Evolutionary conservation across 2,329 filamentous ascomycete genomes (phyloP), one percentile per base, ranked within the genome.

Genomic region (Alternaria rosae): DNA sequence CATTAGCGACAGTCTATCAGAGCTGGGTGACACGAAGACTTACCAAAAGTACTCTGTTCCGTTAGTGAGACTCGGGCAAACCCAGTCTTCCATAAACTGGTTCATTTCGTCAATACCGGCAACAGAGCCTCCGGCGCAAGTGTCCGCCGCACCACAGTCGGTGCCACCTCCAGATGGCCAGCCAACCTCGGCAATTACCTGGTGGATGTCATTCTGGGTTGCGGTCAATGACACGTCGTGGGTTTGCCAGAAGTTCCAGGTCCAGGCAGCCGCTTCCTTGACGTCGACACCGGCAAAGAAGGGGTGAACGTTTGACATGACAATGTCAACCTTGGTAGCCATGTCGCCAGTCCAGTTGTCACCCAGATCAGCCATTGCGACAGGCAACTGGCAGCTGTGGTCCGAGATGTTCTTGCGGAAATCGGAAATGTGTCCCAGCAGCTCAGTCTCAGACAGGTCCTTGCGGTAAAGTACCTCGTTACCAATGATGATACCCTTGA

Each of bases 251-350:
- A 97, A 98, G 15, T 80, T 80, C 81, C 85, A 92, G 0, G 94
- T 97, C 94, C 94, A 98, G 8, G 77, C 81, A 0, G 93, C 90
- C 0, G 93, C 92, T 1, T 86, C 77, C 3, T 87, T 82, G 3
- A 89, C 90, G 0, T 86, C 82, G 12, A 92, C 88, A 48, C 94
- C 94, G 0, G 90, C 91, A 76, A 98, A 98, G 85, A 98, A 97
- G 0, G 95, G 94, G 76, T 98, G 95, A 57, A 98, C 92, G 76
- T 98, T 98, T 70, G 92, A 91, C 94, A 98, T 97, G 79, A 98
- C 89, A 72, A 92, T 89, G 78, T 98, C 94, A 43, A 92, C 91
- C 54, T 88, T 85, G 5, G 81, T 70, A 0, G 91, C 91, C 17
- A 98, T 86, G 2, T 85, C 83, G 0, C 85, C 74, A 3, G 88